Evolutionary conservation across 225 moss, liverwort and hornwort genomes (phyloP), one percentile per base, ranked within the genome.

Genomic region (Asterella californica): DNA sequence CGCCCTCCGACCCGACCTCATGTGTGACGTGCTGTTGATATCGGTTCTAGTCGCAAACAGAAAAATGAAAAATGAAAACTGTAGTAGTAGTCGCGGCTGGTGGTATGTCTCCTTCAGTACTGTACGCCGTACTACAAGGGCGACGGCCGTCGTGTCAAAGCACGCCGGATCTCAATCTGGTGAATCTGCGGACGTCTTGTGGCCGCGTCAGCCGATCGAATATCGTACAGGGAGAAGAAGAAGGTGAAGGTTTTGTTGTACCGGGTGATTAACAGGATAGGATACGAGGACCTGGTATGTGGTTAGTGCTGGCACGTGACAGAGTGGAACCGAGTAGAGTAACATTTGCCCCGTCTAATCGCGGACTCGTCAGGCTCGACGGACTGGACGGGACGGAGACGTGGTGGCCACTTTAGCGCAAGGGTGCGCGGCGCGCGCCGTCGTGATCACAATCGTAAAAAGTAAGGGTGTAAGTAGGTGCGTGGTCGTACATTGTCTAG

Each of bases 381-480:
- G 59, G 48, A 48, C 22, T 25, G 59, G 69, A 45, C 15, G 42
- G 72, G 72, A 72, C 49, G 38, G 29, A 65, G 65, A 65, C 65
- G 52, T 75, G 75, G 53, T 52, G 75, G 55, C 53, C 29, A 33
- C 53, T 75, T 17, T 33, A 52, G 53, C 22, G 27, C 10, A 52
- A 27, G 75, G 55, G 53, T 57, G 75, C 75, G 75, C 75, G 75
- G 55, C 55, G 55, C 53, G 75, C 75, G 52, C 53, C 55, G 52
- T 75, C 75, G 50, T 57, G 75, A 75, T 54, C 75, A 75, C 75
- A 32, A 8, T 48, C 34, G 75, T 12, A 75, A 75, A n/a, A 75
- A 54, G 55, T 52, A 75, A 12, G 33, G 55, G 17, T 9, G 50
- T 29, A 53, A 75, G 52, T 75, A 75, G 75, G 75, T 75, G 52